Evolutionary conservation across 345 rosid species (phyloP).

Genomic region (Sonneratia alba): DNA sequence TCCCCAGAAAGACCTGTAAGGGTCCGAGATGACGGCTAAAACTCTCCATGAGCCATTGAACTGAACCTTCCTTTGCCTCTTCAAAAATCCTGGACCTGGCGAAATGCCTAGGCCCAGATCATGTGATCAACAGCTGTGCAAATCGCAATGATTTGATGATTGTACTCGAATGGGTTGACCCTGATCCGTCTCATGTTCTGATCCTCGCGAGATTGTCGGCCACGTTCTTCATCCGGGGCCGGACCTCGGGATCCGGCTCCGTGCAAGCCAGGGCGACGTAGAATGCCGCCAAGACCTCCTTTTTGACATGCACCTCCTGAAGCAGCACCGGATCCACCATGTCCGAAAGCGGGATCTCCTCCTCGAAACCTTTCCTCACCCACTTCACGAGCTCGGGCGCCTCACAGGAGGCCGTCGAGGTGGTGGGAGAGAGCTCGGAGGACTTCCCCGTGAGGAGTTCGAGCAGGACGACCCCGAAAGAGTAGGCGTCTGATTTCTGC

Average conservation of each 20-base stretch:
- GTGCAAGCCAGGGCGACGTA: slow-evolving; percentile 89
- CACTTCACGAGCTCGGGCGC: slow-evolving; percentile 74
- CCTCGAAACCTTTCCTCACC: slow-evolving; percentile 91
- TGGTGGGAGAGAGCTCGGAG: slow-evolving; percentile 66
- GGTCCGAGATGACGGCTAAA: neutral
- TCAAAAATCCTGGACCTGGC: neutral
- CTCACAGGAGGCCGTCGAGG: slow-evolving; percentile 58
- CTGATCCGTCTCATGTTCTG: slow-evolving; percentile 20
- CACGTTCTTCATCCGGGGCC: slow-evolving; percentile 90
- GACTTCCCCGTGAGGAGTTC: slow-evolving; percentile 89
- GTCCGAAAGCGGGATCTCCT: slow-evolving; percentile 70
- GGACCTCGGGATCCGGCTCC: slow-evolving; percentile 70
- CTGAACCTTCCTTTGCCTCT: neutral
- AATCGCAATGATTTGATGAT: neutral
- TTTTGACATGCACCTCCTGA: slow-evolving; percentile 88
- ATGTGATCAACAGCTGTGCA: neutral
- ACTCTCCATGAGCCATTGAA: neutral
- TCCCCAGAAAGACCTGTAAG: neutral
- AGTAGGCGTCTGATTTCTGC: slow-evolving; percentile 85
- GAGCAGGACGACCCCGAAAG: slow-evolving; percentile 73
- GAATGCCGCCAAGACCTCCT: slow-evolving; percentile 75
- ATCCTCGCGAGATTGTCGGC: slow-evolving; percentile 77
- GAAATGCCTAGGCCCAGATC: neutral
- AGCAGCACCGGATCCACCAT: slow-evolving; percentile 84
- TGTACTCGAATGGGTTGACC: neutral